Base-by-base conservation (phyloP, 2,329 filamentous ascomycete species). In the Alternaria sp. region DNA sequence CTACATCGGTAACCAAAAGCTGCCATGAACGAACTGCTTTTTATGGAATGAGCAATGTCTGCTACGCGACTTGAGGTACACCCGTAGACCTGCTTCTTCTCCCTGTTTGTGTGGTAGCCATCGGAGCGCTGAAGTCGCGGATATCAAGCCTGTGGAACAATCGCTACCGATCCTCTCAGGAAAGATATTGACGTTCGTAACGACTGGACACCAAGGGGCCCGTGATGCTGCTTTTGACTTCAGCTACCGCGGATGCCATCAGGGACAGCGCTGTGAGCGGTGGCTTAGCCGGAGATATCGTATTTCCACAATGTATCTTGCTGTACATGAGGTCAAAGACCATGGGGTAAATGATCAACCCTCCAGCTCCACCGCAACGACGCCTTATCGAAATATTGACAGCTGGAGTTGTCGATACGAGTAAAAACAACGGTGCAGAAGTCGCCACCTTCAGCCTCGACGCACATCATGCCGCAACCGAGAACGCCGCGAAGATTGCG, bases 161-260 rank as follows among this genome's bases (percentile, higher is more conserved):
- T 51, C 5, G 28, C 17, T 3, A 5, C 59, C 43, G 57, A n/a
- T 15, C 84, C 85, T 0, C n/a, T 85, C 84, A 0, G 86, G 83
- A 0, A 44, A 6, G 10, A 4, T 3, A 1, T 51, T n/a, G 19
- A 51, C 19, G 12, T 51, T 2, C 23, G 19, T 30, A 12, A 36
- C 3, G 12, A 51, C 21, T n/a, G 49, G 12, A 32, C 17, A 8
- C 49, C 4, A 7, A 0, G 17, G 1, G 30, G 13, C 1, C 17
- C 21, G 8, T 21, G 4, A 36, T 6, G 8, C 49, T 1, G 23
- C 17, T 23, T 15, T 36, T 21, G 13, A 19, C 30, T 15, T 21
- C 8, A 21, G 44, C 44, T 46, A 23, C 19, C 17, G 5, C 43
- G 3, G 1, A 44, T 44, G 40, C 43, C 6, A 12, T 25, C 44